A percentile compares a stretch with the other conserved stretches of the same genome.
Conservation (phyloP, 495 filamentous ascomycete species). For the Parathielavia hyrcaniae region DNA sequence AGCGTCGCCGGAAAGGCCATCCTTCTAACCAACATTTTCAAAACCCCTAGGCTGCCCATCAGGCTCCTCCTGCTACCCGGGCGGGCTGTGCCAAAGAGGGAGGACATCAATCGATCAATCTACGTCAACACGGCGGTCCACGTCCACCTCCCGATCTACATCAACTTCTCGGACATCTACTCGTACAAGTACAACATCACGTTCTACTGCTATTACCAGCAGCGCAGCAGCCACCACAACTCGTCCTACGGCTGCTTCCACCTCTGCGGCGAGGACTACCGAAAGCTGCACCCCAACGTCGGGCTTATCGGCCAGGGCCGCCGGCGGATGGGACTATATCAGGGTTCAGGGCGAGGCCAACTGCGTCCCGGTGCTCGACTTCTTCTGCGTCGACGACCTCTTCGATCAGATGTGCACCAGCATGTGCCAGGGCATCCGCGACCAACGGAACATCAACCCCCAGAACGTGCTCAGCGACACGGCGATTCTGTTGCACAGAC, state of each 20-base stretch:
- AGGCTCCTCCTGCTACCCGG: background rate
- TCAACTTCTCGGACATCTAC: background rate
- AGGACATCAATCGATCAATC: background rate
- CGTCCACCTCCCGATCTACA: background rate
- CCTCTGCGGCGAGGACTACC: background rate
- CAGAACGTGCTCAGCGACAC: slow-evolving; percentile 2
- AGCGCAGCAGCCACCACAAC: slow-evolving; percentile 1
- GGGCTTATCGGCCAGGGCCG: background rate
- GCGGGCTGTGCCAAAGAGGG: background rate
- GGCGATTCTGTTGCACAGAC: slow-evolving; percentile 4
- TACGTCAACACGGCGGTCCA: no score
- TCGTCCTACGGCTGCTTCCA: background rate
- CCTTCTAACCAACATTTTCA: background rate
- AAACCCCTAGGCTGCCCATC: background rate
- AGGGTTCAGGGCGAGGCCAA: slow-evolving; percentile 1
- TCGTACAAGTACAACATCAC: no score
- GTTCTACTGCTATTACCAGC: slow-evolving; percentile 1
- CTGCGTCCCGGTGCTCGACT: slow-evolving; percentile 9
- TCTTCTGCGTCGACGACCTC: slow-evolving; percentile 7
- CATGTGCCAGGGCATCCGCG: slow-evolving; percentile 10
- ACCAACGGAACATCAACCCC: slow-evolving; percentile 4
- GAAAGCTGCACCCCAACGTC: background rate
- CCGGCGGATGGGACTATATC: slow-evolving; percentile 5
- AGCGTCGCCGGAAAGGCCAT: no score
- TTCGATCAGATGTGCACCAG: slow-evolving; percentile 7